A percentile compares a stretch with the other conserved stretches of the same genome.
These are phyloP conservation scores for Cryphonectria radicalis DNA, from an alignment of 2,329 filamentous ascomycete species.

Conservation along the genomic window DNA sequence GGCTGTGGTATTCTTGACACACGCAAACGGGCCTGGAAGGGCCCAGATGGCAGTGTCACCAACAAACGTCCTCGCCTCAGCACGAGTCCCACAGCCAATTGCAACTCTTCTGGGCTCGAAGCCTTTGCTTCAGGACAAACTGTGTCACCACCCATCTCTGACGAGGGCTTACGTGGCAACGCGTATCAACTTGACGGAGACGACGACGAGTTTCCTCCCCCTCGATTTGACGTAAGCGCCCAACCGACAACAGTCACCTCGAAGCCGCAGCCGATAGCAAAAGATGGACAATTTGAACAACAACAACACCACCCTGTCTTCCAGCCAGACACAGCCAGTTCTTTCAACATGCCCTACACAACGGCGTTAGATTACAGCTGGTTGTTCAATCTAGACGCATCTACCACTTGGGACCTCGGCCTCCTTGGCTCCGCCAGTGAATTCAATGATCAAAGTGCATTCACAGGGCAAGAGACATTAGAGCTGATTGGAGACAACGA, in stretches of 20 bases:
- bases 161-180: constrained; percentile 28
- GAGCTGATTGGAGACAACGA: background rate
- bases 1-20: constrained; percentile 57
- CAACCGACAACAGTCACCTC: constrained; percentile 7
- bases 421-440: constrained; percentile 4
- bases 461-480: background rate
- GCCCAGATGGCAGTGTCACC: constrained; percentile 56
- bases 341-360: constrained; percentile 68
- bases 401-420: constrained; percentile 28
- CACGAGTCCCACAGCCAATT: constrained; percentile 4
- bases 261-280: constrained; percentile 32
- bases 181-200: constrained; percentile 32
- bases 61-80: constrained; percentile 41
- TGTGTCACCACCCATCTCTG: constrained; percentile 26
- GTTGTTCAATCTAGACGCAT: constrained; percentile 55
- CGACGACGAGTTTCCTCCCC: constrained; percentile 27
- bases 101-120: constrained; percentile 12
- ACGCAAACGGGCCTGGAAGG: constrained; percentile 60
- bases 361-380: constrained; percentile 67
- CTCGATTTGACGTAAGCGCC: constrained; percentile 1
- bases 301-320: constrained; percentile 56
- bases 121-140: constrained; percentile 11
- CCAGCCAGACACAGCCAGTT: constrained; percentile 64
- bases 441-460: background rate
- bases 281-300: constrained; percentile 36